Percentiles rank a stretch among this genome's conserved stretches.
These are phyloP conservation scores for Adiantum capillusveneris DNA, from an alignment of 75 land plant species.

Conservation along the genomic window DNA sequence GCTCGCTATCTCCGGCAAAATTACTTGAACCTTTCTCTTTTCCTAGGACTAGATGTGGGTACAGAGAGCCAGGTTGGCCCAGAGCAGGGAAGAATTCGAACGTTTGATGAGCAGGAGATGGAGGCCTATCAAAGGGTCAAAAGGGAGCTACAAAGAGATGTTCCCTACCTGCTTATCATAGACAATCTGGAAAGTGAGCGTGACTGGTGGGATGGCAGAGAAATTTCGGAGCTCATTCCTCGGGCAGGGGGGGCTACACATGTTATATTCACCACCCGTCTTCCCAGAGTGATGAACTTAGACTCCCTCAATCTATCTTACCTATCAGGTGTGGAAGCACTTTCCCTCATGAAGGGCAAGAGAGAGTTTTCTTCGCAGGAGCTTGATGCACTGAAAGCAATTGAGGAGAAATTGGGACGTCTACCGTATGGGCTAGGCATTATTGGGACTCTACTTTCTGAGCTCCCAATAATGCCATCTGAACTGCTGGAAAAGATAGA, in stretches of 20 bases:
- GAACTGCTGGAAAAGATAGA: slow-evolving; percentile 52
- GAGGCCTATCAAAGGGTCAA: slow-evolving; percentile 56
- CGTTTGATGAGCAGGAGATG: slow-evolving; percentile 78
- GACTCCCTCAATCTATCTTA: slow-evolving; percentile 69
- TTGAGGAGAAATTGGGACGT: slow-evolving; percentile 76
- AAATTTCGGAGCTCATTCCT: slow-evolving; percentile 78
- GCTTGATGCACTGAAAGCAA: slow-evolving; percentile 57
- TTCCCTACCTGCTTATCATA: slow-evolving; percentile 78
- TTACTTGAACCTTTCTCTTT: slow-evolving; percentile 50
- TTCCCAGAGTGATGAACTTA: slow-evolving; percentile 56
- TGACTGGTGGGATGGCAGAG: slow-evolving; percentile 81
- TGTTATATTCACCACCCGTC: slow-evolving; percentile 71
- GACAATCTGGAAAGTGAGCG: slow-evolving; percentile 84
- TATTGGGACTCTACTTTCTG: slow-evolving; percentile 61
- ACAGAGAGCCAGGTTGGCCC: slow-evolving; percentile 26
- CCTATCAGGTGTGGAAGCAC: slow-evolving; percentile 66
- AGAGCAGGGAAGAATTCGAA: slow-evolving; percentile 43
- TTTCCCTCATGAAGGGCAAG: slow-evolving; percentile 72
- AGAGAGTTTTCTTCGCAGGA: slow-evolving; percentile 48
- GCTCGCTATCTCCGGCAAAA: slow-evolving; percentile 73
- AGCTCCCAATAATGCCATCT: slow-evolving; percentile 43
- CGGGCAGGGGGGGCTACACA: slow-evolving; percentile 78
- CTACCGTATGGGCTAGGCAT: slow-evolving; percentile 65
- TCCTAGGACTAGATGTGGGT: slow-evolving; percentile 66
- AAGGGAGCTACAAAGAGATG: slow-evolving; percentile 63